Conservation (phyloP, 106 monocot genomes). For the Dendrobium chrysotoxum region DNA sequence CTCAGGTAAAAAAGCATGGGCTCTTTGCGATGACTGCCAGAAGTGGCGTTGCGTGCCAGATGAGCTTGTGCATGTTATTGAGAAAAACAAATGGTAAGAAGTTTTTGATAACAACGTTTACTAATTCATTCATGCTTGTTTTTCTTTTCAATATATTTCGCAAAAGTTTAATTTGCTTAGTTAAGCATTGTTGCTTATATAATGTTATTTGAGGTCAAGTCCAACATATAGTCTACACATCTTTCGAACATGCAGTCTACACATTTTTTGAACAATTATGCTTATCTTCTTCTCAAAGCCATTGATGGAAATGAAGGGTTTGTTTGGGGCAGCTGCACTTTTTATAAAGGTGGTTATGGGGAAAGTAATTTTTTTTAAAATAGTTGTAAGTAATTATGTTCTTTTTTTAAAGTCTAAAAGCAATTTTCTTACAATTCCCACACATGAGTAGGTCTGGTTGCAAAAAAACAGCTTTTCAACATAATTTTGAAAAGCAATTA, state of each 20-base stretch:
- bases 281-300: background rate
- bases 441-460: too few relatives aligned
- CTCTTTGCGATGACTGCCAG: slow-evolving; percentile 75
- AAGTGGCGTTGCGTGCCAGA: slow-evolving; percentile 91
- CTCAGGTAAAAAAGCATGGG: slow-evolving; percentile 65
- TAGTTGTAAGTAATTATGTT: too few relatives aligned
- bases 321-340: too few relatives aligned
- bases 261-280: background rate
- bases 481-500: too few relatives aligned
- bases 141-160: background rate
- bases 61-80: slow-evolving; percentile 65
- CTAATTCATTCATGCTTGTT: slow-evolving; percentile 1
- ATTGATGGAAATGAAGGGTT: background rate
- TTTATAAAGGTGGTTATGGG: too few relatives aligned
- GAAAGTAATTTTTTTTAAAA: too few relatives aligned
- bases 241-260: background rate
- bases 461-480: too few relatives aligned
- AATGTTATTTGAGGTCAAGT: background rate
- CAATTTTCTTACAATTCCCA: too few relatives aligned
- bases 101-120: slow-evolving; percentile 3
- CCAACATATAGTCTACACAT: background rate
- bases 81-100: slow-evolving; percentile 77
- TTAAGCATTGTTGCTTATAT: background rate
- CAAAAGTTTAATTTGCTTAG: background rate
- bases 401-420: too few relatives aligned